phyloP scores from a whole-genome alignment of 192 early-diverging fungal genomes.

The Powellomyces hirtus region DNA sequence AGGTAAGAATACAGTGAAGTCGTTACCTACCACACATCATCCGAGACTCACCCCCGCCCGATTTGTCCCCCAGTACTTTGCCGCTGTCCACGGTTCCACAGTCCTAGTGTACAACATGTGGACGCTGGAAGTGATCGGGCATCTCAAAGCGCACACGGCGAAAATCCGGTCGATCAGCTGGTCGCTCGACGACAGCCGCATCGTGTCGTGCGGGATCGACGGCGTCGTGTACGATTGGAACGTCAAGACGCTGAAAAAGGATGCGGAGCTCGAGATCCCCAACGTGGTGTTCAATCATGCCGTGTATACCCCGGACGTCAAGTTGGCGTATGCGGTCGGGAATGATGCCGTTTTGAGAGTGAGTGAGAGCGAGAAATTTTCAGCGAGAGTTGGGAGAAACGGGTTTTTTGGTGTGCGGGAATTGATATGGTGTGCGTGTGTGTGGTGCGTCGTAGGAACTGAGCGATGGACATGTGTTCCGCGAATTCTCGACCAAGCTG shows the following conservation, averaged over 20 bases:
- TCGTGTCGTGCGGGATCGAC: constrained; percentile 51
- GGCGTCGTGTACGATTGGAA: constrained; percentile 54
- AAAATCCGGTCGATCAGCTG: constrained; percentile 53
- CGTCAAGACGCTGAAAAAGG: constrained; percentile 31
- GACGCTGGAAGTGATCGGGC: constrained; percentile 46
- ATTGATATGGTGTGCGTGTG: not conserved
- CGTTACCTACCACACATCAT: not conserved
- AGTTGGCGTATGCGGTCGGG: constrained; percentile 39
- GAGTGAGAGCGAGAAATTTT: not conserved
- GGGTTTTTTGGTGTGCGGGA: not conserved
- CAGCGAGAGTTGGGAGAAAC: not conserved
- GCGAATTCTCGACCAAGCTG: constrained; percentile 18
- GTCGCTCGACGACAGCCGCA: constrained; percentile 51
- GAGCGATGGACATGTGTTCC: constrained; percentile 24
- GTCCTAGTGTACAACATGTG: constrained; percentile 51
- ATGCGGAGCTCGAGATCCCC: constrained; percentile 26
- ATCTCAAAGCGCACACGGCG: constrained; percentile 48
- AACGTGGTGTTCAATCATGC: constrained; percentile 33
- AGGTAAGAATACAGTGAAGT: constrained; percentile 13
- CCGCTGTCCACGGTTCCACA: constrained; percentile 49
- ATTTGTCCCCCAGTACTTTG: constrained; percentile 47
- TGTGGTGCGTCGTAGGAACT: constrained; percentile 25
- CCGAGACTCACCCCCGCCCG: not conserved
- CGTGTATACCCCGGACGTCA: constrained; percentile 35
- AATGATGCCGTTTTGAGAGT: constrained; percentile 34